Base-by-base conservation (phyloP, 202 grass and related monocot species). In the Elaeis oleifera region DNA sequence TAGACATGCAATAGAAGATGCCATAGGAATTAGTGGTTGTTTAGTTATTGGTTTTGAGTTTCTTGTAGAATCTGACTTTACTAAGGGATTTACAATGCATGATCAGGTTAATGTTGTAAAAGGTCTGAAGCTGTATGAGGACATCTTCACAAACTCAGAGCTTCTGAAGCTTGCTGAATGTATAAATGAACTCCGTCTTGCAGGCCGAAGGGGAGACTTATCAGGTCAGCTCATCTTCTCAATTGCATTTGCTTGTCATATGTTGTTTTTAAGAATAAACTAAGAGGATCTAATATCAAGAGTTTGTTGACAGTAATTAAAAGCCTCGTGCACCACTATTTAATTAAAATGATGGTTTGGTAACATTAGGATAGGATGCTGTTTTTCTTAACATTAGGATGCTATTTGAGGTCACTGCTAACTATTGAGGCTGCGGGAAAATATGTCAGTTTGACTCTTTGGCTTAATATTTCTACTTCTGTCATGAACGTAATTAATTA, bases 31-130 rank as follows among this genome's bases (percentile, higher is more conserved):
- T 86, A 86, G 74, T 68, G 76, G 80, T 26, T 80, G 63, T 64
- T 63, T 24, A 39, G 18, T 73, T 66, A 54, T 74, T 22, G 61
- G 54, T 50, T 57, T 58, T 14, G 56, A 16, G 32, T 28, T 77
- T 56, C 26, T 70, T 13, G 9, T 44, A 44, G 9, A 18, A 24
- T 51, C 28, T 23, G 15, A 44, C 36, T 56, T 71, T 61, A 61
- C 14, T 59, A 51, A 76, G 59, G 70, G 55, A 39, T 72, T 20
- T 63, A 13, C 65, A 50, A 71, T 64, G 22, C 81, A 69, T 61
- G 65, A 54, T 56, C 86, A 99, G 94, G 94, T 99, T 68, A 99
- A 99, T 9, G 82, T 99, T 16, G 88, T 94, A 32, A 99, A 99
- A 71, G 94, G 94, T 23, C 59, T 99, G 63, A 99, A 99, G 83